Evolutionary conservation across 495 filamentous ascomycete genomes (phyloP), one percentile per base, ranked within the genome.

Genomic region (Podospora pseudoanserina): DNA sequence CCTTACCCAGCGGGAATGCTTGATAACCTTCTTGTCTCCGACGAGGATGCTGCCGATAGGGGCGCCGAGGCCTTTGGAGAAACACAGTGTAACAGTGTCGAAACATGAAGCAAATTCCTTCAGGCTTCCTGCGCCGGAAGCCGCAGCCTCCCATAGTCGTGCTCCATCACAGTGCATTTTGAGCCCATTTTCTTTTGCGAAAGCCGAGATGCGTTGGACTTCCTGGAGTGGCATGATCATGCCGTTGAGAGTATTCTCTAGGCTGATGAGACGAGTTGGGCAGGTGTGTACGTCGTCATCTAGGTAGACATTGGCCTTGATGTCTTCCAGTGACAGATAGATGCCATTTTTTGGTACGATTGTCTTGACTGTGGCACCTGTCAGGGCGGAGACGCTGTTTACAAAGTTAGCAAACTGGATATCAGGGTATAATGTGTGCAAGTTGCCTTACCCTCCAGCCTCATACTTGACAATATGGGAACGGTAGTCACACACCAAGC

Each of bases 21-120:
- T 86, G 68, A 95, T 88, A 66, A 91, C 88, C 0, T 79, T 76
- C 66, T 84, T 77, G 11, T 79, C 83, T 2, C 92, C 92, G 0
- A 94, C 84, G 32, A 97, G 79, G 60, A 96, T 87, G 65, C 88
- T 91, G 1, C 94, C 94, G 61, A 96, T 88, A 0, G 94, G 94
- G 0, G 94, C 94, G 0, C 94, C 94, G 0, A 98, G 82, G 0
- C 92, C 91, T 79, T 98, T 98, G 28, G 87, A 90, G 73, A 98
- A 94, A 77, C 93, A 97, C 13, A 97, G 81, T 65, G 84, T 90
- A 1, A 95, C 82, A 61, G 88, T 93, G 72, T 98, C 94, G 71
- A 95, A 92, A 63, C 88, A 83, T 19, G 76, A 82, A 11, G 89
- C 82, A 70, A 88, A 97, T 3, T 93, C 91, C 3, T 83, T 67